Conservation (phyloP, 2,329 filamentous ascomycete genomes). For the Aspergillus terreus region DNA sequence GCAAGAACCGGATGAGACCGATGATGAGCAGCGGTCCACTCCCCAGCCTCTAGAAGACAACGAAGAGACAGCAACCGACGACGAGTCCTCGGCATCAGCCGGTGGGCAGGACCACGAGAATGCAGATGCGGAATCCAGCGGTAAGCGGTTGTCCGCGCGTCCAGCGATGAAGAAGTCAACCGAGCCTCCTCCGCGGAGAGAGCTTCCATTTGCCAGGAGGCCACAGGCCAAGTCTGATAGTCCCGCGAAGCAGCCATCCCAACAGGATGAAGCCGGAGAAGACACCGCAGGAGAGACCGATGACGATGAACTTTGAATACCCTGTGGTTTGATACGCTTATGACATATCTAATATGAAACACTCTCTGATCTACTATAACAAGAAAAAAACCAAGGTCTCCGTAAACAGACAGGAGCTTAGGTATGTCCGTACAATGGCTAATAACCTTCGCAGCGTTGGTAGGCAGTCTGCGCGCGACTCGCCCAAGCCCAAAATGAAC, state of each 20-base stretch:
- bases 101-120: slow-evolving; percentile 1
- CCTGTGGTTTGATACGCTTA: background rate
- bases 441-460: background rate
- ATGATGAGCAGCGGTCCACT: slow-evolving; percentile 25
- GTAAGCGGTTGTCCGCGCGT: slow-evolving; percentile 1
- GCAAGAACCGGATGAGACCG: slow-evolving; percentile 17
- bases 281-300: slow-evolving; percentile 35
- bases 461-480: background rate
- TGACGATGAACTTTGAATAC: slow-evolving; percentile 38
- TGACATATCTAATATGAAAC: background rate
- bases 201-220: slow-evolving; percentile 38
- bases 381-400: no score
- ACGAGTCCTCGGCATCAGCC: slow-evolving; percentile 13
- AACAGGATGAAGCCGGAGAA: slow-evolving; percentile 16
- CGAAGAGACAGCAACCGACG: slow-evolving; percentile 27
- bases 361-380: no score
- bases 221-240: slow-evolving; percentile 6
- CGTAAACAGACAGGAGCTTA: no score
- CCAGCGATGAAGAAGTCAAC: slow-evolving; percentile 11
- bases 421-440: no score
- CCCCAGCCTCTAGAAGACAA: slow-evolving; percentile 33
- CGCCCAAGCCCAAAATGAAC: background rate
- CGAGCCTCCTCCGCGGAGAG: slow-evolving; percentile 37
- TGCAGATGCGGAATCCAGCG: background rate
- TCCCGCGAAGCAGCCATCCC: background rate